Conservation (phyloP, 2,329 filamentous ascomycete genomes). For the Aspergillus sp. region DNA sequence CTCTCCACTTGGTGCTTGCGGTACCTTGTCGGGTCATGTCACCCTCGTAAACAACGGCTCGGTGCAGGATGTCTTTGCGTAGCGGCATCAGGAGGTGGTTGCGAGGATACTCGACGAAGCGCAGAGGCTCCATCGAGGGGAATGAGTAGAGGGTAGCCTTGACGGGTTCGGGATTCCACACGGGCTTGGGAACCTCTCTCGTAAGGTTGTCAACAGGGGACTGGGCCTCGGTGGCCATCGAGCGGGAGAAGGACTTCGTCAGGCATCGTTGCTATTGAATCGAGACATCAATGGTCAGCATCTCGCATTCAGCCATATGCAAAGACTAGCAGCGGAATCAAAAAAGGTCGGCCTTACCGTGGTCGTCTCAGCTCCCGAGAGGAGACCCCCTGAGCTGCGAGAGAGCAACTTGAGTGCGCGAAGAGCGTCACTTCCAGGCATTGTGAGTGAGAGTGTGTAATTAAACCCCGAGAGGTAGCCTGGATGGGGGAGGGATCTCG, state of each 20-base stretch:
- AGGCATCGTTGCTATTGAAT: conserved; percentile 44
- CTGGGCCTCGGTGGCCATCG: conserved; percentile 54
- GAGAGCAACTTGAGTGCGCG: conserved; percentile 42
- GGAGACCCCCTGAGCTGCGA: conserved; percentile 37
- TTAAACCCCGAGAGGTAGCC: not conserved
- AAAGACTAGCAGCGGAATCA: not conserved
- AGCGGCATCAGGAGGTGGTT: conserved; percentile 86
- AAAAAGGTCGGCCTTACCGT: conserved; percentile 34
- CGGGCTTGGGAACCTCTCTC: conserved; percentile 32
- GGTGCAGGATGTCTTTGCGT: conserved; percentile 87
- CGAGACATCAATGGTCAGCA: conserved; percentile 5
- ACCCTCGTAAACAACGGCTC: conserved; percentile 89
- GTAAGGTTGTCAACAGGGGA: conserved; percentile 31
- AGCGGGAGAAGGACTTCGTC: conserved; percentile 43
- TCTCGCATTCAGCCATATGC: not conserved
- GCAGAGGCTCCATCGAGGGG: conserved; percentile 80
- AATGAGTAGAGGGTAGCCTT: conserved; percentile 87
- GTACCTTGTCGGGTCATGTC: conserved; percentile 86
- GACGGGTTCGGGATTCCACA: conserved; percentile 59
- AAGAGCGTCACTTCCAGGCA: conserved; percentile 41
- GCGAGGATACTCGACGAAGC: conserved; percentile 74
- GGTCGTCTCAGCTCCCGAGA: conserved; percentile 37
- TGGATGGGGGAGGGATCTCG: conserved; percentile 1
- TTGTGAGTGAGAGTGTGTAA: conserved; percentile 21
- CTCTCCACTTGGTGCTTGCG: conserved; percentile 77